Evolutionary conservation across 2,329 filamentous ascomycete species (phyloP).

Genomic region (Ceratocystis cacaofunesta): DNA sequence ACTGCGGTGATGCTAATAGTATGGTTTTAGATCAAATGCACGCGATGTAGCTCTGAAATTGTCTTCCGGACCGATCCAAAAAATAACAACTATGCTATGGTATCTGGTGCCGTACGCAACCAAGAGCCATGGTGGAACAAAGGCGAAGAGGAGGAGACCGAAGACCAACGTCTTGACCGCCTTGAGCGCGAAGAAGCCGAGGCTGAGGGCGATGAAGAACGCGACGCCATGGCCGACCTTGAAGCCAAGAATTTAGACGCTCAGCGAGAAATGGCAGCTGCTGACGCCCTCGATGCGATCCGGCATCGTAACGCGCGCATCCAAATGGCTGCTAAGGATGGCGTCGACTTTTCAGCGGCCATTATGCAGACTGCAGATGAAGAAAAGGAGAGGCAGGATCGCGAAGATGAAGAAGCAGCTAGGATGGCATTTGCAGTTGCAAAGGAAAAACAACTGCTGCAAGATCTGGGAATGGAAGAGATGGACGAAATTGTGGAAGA

Average conservation of each 20-base stretch:
- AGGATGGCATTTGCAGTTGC: constrained; percentile 58
- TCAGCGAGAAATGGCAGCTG: constrained; percentile 89
- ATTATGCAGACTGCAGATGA: constrained; percentile 41
- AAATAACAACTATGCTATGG: constrained; percentile 74
- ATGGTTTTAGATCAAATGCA: constrained; percentile 52
- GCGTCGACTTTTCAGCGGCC: constrained; percentile 41
- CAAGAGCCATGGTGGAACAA: constrained; percentile 75
- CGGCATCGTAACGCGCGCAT: constrained; percentile 78
- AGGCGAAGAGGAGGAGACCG: constrained; percentile 55
- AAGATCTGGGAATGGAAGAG: constrained; percentile 32
- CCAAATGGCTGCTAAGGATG: constrained; percentile 58
- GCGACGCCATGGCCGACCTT: constrained; percentile 86
- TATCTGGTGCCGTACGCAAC: constrained; percentile 77
- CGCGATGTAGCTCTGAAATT: constrained; percentile 71
- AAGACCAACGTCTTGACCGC: constrained; percentile 73
- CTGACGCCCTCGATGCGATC: constrained; percentile 91
- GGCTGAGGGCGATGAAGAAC: constrained; percentile 50
- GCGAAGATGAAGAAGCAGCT: constrained; percentile 72
- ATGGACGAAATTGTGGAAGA: constrained; percentile 17
- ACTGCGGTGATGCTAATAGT: background rate
- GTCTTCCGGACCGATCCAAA: constrained; percentile 91
- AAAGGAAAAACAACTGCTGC: constrained; percentile 37
- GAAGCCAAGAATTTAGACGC: constrained; percentile 89
- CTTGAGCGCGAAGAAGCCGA: constrained; percentile 61
- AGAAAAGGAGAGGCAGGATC: constrained; percentile 51